A percentile compares a stretch with the other conserved stretches of the same genome.
These are phyloP conservation scores for Penicillium sp. DNA, from an alignment of 2,329 filamentous ascomycete genomes.

Conservation along the genomic window DNA sequence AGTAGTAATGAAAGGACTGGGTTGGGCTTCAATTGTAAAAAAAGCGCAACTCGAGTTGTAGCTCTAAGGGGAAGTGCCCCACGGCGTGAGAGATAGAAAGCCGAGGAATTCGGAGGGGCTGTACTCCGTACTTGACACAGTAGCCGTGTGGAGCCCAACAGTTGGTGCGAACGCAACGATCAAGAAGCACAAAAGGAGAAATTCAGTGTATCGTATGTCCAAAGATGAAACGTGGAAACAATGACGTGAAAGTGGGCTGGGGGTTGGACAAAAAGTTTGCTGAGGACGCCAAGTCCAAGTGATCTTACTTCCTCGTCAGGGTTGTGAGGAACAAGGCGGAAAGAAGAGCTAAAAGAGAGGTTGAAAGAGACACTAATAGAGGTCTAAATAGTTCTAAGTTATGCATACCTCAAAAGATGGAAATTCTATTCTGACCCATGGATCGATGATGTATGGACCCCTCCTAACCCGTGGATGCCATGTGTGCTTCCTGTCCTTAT, in stretches of 20 bases:
- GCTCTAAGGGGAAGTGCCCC: not conserved
- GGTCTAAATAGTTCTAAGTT: no score
- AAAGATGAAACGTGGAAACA: conserved; percentile 3
- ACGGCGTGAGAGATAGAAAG: not conserved
- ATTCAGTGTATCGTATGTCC: not conserved
- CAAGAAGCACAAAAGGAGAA: not conserved
- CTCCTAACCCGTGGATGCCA: conserved; percentile 2
- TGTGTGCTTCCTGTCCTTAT: not conserved
- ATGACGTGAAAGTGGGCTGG: conserved; percentile 12
- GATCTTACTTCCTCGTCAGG: not conserved
- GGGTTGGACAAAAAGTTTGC: conserved; percentile 6
- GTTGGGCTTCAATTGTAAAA: conserved; percentile 2
- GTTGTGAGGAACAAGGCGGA: not conserved
- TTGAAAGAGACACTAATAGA: not conserved
- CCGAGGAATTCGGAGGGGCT: conserved; percentile 1
- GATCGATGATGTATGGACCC: not conserved
- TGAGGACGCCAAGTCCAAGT: not conserved
- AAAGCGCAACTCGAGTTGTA: conserved; percentile 3
- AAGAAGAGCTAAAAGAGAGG: not conserved
- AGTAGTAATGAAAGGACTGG: not conserved
- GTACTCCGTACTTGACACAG: not conserved
- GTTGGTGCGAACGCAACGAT: conserved; percentile 9
- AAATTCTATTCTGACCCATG: not conserved
- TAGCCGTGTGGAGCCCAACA: conserved; percentile 6
- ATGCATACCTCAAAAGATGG: not conserved